phyloP scores from a whole-genome alignment of 176 grass and related monocot genomes.

The Juncus inflexus region DNA sequence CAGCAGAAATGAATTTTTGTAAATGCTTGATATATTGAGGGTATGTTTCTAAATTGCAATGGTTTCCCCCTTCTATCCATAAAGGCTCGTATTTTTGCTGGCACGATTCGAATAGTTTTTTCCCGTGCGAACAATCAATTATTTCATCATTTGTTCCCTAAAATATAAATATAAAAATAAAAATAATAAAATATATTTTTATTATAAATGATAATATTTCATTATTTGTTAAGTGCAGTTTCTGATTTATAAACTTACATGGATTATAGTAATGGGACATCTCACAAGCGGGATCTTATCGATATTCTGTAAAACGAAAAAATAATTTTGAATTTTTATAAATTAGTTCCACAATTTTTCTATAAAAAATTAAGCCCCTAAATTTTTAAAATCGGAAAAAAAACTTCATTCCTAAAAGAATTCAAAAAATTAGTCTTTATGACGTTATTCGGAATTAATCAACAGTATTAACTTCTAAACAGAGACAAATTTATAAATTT shows the following conservation, averaged over 20 bases:
- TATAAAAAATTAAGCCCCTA: too few species aligned
- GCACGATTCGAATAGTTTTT: slow-evolving; percentile 75
- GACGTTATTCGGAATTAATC: too few species aligned
- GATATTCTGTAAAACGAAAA: slow-evolving; percentile 61
- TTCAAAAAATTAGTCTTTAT: too few species aligned
- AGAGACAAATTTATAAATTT: too few species aligned
- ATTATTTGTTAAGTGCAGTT: neutral
- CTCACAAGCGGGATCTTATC: slow-evolving; percentile 75
- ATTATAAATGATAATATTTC: slow-evolving; percentile 19
- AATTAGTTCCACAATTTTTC: too few species aligned
- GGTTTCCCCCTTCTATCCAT: slow-evolving; percentile 83
- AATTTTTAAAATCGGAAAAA: too few species aligned
- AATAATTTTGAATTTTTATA: too few species aligned
- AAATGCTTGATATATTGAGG: slow-evolving; percentile 76
- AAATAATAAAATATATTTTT: neutral
- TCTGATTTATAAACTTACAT: slow-evolving; percentile 55
- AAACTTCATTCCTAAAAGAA: too few species aligned
- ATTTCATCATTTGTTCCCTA: slow-evolving; percentile 79
- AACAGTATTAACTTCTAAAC: too few species aligned
- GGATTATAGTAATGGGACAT: slow-evolving; percentile 77
- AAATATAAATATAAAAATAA: slow-evolving; percentile 12
- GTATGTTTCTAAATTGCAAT: slow-evolving; percentile 69
- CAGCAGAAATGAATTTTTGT: slow-evolving; percentile 57
- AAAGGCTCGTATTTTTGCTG: slow-evolving; percentile 89
- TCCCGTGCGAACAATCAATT: slow-evolving; percentile 72